These are phyloP conservation scores for Podaxis sp. DNA, from an alignment of 768 basidiomycete genomes.

Conservation along the genomic window DNA sequence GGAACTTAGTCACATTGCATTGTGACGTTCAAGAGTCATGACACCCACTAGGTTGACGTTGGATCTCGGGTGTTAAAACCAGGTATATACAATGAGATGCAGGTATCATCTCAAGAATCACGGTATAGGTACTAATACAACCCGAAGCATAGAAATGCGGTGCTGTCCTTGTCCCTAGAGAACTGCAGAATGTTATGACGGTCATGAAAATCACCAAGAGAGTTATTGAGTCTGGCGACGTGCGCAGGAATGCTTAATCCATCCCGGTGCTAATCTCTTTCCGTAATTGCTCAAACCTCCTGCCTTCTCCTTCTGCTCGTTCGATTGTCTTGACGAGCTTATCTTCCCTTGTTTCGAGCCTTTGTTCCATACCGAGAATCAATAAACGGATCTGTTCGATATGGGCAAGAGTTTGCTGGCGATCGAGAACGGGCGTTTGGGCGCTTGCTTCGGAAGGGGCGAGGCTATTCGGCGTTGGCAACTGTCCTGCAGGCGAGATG, in stretches of 20 bases:
- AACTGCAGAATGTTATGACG: background rate
- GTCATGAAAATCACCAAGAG: background rate
- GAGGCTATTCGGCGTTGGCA: conserved; percentile 4
- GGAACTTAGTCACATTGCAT: no score
- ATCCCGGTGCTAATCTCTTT: conserved; percentile 28
- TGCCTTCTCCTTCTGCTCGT: conserved; percentile 58
- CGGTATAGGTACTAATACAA: background rate
- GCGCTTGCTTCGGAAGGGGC: background rate
- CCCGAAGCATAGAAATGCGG: background rate
- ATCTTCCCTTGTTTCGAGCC: conserved; percentile 60
- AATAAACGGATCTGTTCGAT: conserved; percentile 68
- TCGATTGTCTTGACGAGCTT: conserved; percentile 58
- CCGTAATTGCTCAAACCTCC: conserved; percentile 48
- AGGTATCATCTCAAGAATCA: background rate
- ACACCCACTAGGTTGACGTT: no score
- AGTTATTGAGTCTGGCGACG: background rate
- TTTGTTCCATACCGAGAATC: conserved; percentile 75
- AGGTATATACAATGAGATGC: background rate
- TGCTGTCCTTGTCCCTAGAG: background rate
- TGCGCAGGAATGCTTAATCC: background rate
- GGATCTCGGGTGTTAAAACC: no score
- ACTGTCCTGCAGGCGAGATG: conserved; percentile 1
- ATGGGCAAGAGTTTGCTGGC: conserved; percentile 50
- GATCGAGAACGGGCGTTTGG: conserved; percentile 19
- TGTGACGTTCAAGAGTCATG: no score